phyloP scores from a whole-genome alignment of 192 early-diverging fungal species.

The Obelidium mucronatum region DNA sequence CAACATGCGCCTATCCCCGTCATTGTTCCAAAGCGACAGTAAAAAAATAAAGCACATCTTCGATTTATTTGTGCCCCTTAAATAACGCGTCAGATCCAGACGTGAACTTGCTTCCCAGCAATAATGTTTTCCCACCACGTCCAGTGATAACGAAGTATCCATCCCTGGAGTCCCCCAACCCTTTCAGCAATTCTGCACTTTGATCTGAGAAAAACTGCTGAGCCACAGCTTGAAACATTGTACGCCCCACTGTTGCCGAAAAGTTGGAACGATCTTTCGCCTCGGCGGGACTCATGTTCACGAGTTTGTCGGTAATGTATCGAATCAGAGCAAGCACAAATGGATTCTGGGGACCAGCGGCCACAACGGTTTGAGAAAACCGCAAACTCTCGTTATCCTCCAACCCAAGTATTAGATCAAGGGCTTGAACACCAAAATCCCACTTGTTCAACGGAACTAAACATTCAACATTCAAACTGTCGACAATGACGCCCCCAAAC shows the following conservation, averaged over 20 bases:
- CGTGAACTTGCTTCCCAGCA: too few species aligned
- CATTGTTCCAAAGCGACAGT: conserved; percentile 20
- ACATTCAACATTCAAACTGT: not conserved
- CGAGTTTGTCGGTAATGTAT: not conserved
- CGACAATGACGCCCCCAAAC: conserved; percentile 9
- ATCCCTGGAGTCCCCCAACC: too few species aligned
- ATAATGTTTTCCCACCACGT: too few species aligned
- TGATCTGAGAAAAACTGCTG: too few species aligned
- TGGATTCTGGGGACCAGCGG: not conserved
- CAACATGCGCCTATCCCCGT: conserved; percentile 41
- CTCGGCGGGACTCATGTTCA: not conserved
- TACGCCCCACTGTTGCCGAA: too few species aligned
- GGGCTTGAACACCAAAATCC: not conserved
- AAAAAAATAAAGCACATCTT: not conserved
- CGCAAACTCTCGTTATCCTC: not conserved
- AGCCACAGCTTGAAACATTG: too few species aligned
- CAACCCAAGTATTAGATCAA: not conserved
- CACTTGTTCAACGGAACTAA: not conserved
- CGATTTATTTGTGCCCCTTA: too few species aligned
- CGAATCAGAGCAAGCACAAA: not conserved
- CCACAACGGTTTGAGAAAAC: not conserved
- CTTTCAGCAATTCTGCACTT: too few species aligned
- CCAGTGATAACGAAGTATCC: too few species aligned
- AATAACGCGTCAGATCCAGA: too few species aligned
- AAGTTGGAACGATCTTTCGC: not conserved